A percentile compares a stretch with the other conserved stretches of the same genome.
These are phyloP conservation scores for Coemansia biformis DNA, from an alignment of 192 early-diverging fungal genomes.

Conservation along the genomic window DNA sequence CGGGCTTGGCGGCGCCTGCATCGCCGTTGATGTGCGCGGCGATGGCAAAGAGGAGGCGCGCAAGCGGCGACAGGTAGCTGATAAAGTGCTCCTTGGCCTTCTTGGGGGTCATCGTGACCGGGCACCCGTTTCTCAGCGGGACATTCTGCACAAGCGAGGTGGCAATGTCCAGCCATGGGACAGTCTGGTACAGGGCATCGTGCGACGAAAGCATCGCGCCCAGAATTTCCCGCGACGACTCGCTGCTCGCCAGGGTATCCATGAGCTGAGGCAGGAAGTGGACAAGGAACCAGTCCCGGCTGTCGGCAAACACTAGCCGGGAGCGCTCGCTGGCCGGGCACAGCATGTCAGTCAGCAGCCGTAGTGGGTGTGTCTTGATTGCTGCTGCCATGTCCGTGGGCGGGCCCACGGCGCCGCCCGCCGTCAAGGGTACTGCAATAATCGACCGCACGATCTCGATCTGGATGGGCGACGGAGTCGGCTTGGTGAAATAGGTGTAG, in stretches of 20 bases:
- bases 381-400: neutral
- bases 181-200: constrained; percentile 13
- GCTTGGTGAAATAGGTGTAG: constrained; percentile 7
- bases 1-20: neutral
- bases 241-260: constrained; percentile 5
- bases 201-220: constrained; percentile 22
- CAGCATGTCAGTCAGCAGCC: constrained; percentile 12
- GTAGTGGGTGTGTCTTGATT: constrained; percentile 16
- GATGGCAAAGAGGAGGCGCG: constrained; percentile 36
- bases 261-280: constrained; percentile 22
- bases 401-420: neutral
- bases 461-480: constrained; percentile 2
- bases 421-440: constrained; percentile 15
- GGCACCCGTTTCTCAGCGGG: constrained; percentile 25
- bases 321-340: constrained; percentile 4
- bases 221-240: constrained; percentile 14
- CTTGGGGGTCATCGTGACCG: constrained; percentile 21
- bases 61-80: constrained; percentile 33
- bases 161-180: constrained; percentile 43
- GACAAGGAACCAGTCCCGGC: constrained; percentile 34
- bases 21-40: constrained; percentile 9
- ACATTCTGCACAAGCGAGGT: constrained; percentile 24
- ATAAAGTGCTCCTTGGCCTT: constrained; percentile 36
- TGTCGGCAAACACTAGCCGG: constrained; percentile 30
- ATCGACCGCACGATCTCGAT: constrained; percentile 20